phyloP scores from a whole-genome alignment of 345 rosid species.

The Tarenaya hassleriana region DNA sequence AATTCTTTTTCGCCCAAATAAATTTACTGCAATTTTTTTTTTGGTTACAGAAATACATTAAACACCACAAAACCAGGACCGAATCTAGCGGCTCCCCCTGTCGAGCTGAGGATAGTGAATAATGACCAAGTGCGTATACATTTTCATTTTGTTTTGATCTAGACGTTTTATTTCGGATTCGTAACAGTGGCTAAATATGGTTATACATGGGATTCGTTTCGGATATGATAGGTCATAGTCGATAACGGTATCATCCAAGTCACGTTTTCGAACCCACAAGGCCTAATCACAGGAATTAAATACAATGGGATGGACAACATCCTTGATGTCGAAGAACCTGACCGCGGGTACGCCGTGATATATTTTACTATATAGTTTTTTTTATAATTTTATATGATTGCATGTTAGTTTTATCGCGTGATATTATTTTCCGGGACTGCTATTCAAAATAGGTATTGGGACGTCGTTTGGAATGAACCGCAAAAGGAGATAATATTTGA shows the following conservation, averaged over 20 bases:
- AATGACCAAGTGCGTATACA: slow-evolving; percentile 20
- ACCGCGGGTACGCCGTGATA: slow-evolving; percentile 47
- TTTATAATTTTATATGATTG: neutral
- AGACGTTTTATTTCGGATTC: neutral
- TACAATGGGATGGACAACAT: slow-evolving; percentile 57
- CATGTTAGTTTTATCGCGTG: too few relatives aligned
- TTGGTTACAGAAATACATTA: slow-evolving; percentile 18
- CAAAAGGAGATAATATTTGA: slow-evolving; percentile 34
- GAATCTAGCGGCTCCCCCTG: neutral
- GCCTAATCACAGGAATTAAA: slow-evolving; percentile 50
- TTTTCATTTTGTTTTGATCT: neutral
- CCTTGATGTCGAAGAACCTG: slow-evolving; percentile 31
- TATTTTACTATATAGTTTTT: neutral
- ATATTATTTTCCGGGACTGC: too few relatives aligned
- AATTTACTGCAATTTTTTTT: slow-evolving; percentile 1
- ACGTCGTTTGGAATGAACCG: slow-evolving; percentile 57
- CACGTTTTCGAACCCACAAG: slow-evolving; percentile 52
- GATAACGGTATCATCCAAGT: slow-evolving; percentile 63
- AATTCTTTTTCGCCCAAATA: too few relatives aligned
- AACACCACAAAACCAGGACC: slow-evolving; percentile 4
- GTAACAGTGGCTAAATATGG: neutral
- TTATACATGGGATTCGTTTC: neutral
- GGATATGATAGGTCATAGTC: slow-evolving; percentile 44
- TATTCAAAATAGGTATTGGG: slow-evolving; percentile 66
- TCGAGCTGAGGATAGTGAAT: slow-evolving; percentile 13